phyloP scores from a whole-genome alignment of 2,329 filamentous ascomycete species.

The Neonectria sp. region DNA sequence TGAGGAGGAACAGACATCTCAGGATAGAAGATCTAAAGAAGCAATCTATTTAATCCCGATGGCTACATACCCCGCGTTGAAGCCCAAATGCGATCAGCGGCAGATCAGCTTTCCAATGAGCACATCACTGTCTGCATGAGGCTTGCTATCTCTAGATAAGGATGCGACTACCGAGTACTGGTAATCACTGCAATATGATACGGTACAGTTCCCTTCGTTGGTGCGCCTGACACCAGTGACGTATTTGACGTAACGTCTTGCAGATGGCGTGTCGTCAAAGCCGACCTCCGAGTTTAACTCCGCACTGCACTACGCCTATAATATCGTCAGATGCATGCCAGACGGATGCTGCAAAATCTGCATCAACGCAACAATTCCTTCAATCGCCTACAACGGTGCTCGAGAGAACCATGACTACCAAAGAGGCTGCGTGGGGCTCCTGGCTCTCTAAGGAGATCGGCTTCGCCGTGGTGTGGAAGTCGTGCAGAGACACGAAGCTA shows the following conservation, averaged over 20 bases:
- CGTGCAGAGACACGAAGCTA: constrained; percentile 58
- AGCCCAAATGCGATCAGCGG: neutral
- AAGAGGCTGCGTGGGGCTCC: neutral
- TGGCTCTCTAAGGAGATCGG: constrained; percentile 7
- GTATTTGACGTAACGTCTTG: neutral
- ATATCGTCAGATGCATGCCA: neutral
- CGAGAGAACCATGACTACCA: neutral
- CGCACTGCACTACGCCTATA: neutral
- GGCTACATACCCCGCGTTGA: constrained; percentile 1
- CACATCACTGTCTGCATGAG: neutral
- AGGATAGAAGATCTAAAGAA: neutral
- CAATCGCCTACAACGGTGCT: neutral
- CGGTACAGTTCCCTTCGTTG: neutral
- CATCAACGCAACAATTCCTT: neutral
- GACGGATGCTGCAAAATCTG: neutral
- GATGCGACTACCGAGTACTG: neutral
- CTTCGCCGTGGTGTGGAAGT: constrained; percentile 3
- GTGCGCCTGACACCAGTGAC: neutral
- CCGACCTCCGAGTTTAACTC: constrained; percentile 11
- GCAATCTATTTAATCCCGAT: neutral
- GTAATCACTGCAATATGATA: neutral
- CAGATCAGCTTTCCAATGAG: neutral
- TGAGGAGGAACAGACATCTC: neutral
- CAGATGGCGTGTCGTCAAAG: neutral
- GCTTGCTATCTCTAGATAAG: neutral